A percentile compares a stretch with the other conserved stretches of the same genome.
phyloP scores from a whole-genome alignment of 257 asterid species.

The Rubia yunnanensis region DNA sequence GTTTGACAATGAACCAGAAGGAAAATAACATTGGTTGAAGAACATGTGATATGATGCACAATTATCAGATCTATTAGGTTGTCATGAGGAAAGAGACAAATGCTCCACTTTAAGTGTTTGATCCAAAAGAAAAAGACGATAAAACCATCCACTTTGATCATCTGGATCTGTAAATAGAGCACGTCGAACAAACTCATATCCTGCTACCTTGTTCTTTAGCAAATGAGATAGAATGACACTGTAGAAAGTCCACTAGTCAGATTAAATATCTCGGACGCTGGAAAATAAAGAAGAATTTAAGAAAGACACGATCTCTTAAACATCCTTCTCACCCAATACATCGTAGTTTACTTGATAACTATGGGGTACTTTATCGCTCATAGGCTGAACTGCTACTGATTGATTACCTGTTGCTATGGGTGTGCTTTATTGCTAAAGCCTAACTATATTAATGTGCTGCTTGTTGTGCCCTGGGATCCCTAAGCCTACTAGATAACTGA shows the following conservation, averaged over 20 bases:
- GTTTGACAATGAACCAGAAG: constrained; percentile 34
- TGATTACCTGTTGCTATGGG: too few relatives aligned
- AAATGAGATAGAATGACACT: constrained; percentile 63
- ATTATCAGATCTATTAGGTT: constrained; percentile 49
- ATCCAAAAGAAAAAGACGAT: constrained; percentile 87
- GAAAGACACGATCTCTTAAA: neutral
- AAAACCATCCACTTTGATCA: constrained; percentile 99
- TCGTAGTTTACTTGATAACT: too few relatives aligned
- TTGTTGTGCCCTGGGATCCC: too few relatives aligned
- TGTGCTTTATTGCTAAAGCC: too few relatives aligned
- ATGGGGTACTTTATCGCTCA: too few relatives aligned
- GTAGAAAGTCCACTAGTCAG: constrained; percentile 24
- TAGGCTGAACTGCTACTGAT: too few relatives aligned
- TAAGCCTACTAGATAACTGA: too few relatives aligned
- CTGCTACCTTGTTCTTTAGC: constrained; percentile 43
- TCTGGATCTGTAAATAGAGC: constrained; percentile 97
- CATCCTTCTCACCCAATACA: too few relatives aligned
- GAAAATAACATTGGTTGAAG: constrained; percentile 19
- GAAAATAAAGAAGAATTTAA: neutral
- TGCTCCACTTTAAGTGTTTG: constrained; percentile 56
- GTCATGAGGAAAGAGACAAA: constrained; percentile 70
- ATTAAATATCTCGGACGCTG: neutral
- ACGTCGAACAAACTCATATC: constrained; percentile 65
- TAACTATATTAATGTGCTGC: too few relatives aligned
- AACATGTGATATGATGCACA: constrained; percentile 31